Conservation (phyloP, 2,329 filamentous ascomycete genomes). For the Beauveria sp. region DNA sequence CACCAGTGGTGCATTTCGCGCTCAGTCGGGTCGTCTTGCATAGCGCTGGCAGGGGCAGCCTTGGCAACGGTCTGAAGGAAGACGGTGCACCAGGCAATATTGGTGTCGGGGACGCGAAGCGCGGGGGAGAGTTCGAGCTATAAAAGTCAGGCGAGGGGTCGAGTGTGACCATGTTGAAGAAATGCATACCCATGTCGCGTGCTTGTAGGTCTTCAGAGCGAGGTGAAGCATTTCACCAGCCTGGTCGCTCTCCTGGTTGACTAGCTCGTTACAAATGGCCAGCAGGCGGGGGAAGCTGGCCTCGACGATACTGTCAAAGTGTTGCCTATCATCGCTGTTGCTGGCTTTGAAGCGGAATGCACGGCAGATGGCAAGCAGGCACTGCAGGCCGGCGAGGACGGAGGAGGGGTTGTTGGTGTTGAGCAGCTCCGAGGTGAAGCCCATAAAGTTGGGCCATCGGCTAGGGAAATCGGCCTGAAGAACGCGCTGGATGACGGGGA, state of each 20-base stretch:
- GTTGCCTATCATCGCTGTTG: conserved; percentile 66
- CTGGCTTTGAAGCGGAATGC: conserved; percentile 88
- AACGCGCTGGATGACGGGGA: conserved; percentile 92
- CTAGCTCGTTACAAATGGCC: conserved; percentile 77
- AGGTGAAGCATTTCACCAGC: conserved; percentile 95
- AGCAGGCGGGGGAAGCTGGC: conserved; percentile 83
- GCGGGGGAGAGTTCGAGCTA: conserved; percentile 80
- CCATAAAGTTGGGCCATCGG: conserved; percentile 90
- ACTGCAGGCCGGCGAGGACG: conserved; percentile 89
- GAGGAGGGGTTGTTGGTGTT: conserved; percentile 79
- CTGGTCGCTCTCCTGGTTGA: conserved; percentile 86
- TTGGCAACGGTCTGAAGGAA: conserved; percentile 90
- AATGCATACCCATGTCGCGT: conserved; percentile 75
- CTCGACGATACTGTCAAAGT: conserved; percentile 93
- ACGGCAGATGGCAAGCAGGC: conserved; percentile 86
- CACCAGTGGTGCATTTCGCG: conserved; percentile 96
- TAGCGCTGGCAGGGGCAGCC: conserved; percentile 66
- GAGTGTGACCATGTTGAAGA: background rate
- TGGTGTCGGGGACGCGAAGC: conserved; percentile 71
- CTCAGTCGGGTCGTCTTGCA: conserved; percentile 78
- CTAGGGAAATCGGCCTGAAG: conserved; percentile 92
- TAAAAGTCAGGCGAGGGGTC: background rate
- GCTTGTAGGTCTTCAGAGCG: conserved; percentile 94
- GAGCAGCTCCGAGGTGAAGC: conserved; percentile 82
- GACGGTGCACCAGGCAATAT: conserved; percentile 92